Evolutionary conservation across 768 basidiomycete species (phyloP), one percentile per base, ranked within the genome.

Genomic region (Podaxis sp.): DNA sequence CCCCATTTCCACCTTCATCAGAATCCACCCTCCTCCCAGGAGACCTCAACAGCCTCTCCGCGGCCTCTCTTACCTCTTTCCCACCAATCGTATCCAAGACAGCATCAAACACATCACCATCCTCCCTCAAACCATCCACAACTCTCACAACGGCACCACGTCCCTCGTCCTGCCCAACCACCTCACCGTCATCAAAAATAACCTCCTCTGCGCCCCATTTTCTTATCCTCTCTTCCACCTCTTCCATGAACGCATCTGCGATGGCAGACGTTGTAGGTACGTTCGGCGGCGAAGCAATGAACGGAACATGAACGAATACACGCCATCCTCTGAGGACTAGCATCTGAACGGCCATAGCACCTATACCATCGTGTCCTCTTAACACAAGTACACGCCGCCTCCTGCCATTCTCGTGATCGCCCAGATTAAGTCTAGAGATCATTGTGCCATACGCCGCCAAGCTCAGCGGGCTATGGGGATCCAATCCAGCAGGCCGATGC

Each of bases 31-130:
- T 47, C 47, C 61, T 55, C 55, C 69, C 73, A 61, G 69, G 66
- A 15, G 69, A 77, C 68, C 70, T 75, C 73, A 93, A 77, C 38
- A 96, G 76, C 57, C 80, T 72, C 66, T 85, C 85, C 2, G 88
- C 83, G 3, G 86, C 89, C 65, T 91, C 88, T 83, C 93, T 92
- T 38, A 95, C 81, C 41, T 83, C 85, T 69, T 83, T 82, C 15
- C 94, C 93, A 3, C 94, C 94, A 17, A 93, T 75, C 1, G 90
- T 90, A 72, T 96, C 95, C 64, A 96, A 72, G 2, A 97, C 82
- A 22, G 86, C 89, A 70, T 96, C 93, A 72, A 95, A 90, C 37
- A 76, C 74, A 63, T 84, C 82, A 24, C 83, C 84, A 53, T 85
- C 85, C 52, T 74, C 78, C 25, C 75, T 74, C 19, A 87, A 68